phyloP scores from a whole-genome alignment of 805 yeast species.

The Metschnikowia kunwiensis region DNA sequence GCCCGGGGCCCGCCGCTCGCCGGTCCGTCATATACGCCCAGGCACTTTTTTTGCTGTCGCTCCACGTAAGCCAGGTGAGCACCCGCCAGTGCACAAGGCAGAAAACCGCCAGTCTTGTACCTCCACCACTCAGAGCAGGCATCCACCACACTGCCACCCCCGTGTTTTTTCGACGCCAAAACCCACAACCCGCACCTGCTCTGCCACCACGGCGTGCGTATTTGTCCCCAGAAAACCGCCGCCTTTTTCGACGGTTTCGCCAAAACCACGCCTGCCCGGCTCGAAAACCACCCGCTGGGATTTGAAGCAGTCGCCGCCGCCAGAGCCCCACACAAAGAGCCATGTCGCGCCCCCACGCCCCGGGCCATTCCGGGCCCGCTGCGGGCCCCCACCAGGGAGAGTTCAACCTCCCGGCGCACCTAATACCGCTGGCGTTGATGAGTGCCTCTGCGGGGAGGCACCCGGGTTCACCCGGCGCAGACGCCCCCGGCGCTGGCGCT shows the following conservation, averaged over 20 bases:
- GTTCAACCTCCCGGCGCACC: constrained; percentile 28
- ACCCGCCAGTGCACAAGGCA: constrained; percentile 5
- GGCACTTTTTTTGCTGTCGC: constrained; percentile 5
- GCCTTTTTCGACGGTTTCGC: too few species aligned
- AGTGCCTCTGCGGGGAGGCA: constrained; percentile 9
- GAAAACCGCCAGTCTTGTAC: constrained; percentile 1
- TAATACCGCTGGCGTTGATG: constrained; percentile 24
- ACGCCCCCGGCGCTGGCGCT: not conserved
- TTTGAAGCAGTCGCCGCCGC: too few species aligned
- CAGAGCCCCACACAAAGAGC: too few species aligned
- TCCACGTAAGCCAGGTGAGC: constrained; percentile 7
- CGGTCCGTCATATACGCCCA: not conserved
- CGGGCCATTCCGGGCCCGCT: constrained; percentile 6
- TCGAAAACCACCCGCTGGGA: too few species aligned
- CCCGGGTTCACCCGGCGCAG: constrained; percentile 2
- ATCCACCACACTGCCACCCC: too few species aligned
- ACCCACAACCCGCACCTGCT: too few species aligned
- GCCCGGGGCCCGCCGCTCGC: not conserved
- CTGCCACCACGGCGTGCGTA: too few species aligned
- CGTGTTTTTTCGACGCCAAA: too few species aligned
- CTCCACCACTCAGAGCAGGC: too few species aligned
- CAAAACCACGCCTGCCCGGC: too few species aligned
- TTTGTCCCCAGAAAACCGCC: too few species aligned
- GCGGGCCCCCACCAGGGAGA: constrained; percentile 16
- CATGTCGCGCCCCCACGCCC: constrained; percentile 6